Base-by-base conservation (phyloP, 208 protist genomes). In the Acanthamoeba castellanii region DNA sequence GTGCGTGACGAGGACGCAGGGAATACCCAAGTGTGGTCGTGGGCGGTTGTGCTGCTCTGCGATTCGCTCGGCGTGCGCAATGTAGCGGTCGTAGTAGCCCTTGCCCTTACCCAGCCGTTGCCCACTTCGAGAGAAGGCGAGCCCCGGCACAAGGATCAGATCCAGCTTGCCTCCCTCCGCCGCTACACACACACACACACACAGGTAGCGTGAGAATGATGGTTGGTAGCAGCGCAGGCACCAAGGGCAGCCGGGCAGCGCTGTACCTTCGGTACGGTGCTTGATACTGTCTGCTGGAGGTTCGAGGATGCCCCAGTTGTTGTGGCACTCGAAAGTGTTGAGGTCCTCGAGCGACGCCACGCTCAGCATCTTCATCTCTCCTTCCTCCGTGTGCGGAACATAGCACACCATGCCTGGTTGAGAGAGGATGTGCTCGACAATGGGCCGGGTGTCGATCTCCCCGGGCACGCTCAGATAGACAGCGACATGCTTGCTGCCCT, bases 241-340 rank as follows among this genome's bases (percentile, higher is more conserved):
- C 47, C 7, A 55, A 55, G 7, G 50, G 1, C 14, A 55, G 50
- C 50, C 7, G 50, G 50, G 7, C 50, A 55, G 14, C 7, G 50
- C 14, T 55, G 50, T 55, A 55, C 50, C 50, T 55, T 78, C 70
- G 5, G 37, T 45, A 0, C 70, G 70, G 8, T 78, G 8, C 70
- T 78, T 78, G 70, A 78, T 78, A n/a, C 70, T 78, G 9, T 34
- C 70, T 1, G 30, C 30, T 34, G 70, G 70, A 45, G 70, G 70
- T 78, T 78, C 70, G 32, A 78, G n/a, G 70, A 78, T 78, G 70
- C 70, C 70, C 70, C 70, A 78, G 32, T 78, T 78, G 70, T 78
- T 78, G 30, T 42, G n/a, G 30, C 70, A 78, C 30, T 78, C 70
- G 70, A 78, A 78, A 0, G 70, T 47, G 70, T 78, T 78, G 27